These are phyloP conservation scores for Lentinula boryana DNA, from an alignment of 768 basidiomycete genomes.

Conservation along the genomic window DNA sequence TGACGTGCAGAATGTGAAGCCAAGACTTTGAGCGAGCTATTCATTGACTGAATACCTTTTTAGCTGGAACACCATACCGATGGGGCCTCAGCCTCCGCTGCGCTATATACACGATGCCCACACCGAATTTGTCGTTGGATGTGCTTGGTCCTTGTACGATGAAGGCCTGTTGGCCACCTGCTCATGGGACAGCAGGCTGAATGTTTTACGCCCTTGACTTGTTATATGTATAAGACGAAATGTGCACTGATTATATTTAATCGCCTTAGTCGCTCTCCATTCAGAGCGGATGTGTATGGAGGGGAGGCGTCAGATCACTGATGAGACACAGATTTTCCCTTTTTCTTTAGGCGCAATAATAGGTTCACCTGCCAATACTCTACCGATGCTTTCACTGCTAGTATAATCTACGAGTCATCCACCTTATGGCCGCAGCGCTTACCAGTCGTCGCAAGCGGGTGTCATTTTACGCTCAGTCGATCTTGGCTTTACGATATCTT, in stretches of 20 bases:
- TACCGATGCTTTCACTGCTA: too few relatives aligned
- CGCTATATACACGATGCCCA: constrained; percentile 79
- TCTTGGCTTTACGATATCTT: too few relatives aligned
- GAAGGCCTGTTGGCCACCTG: constrained; percentile 84
- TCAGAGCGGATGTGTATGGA: too few relatives aligned
- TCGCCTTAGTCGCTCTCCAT: too few relatives aligned
- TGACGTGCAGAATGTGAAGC: constrained; percentile 89
- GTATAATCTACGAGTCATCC: too few relatives aligned
- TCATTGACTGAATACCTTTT: constrained; percentile 1
- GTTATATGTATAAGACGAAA: background rate
- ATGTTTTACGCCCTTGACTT: constrained; percentile 54
- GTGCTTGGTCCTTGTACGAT: constrained; percentile 89
- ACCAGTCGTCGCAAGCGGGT: too few relatives aligned
- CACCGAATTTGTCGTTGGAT: constrained; percentile 92
- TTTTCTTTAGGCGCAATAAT: too few relatives aligned
- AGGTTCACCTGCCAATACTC: too few relatives aligned
- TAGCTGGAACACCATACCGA: constrained; percentile 72
- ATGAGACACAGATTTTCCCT: too few relatives aligned
- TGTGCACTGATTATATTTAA: background rate
- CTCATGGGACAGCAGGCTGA: constrained; percentile 85
- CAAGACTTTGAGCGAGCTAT: constrained; percentile 1
- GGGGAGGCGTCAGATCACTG: too few relatives aligned
- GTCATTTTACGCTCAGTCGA: too few relatives aligned
- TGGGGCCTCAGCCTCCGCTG: constrained; percentile 42
- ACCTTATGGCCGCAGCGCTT: too few relatives aligned